Conservation (phyloP, 768 basidiomycete genomes). For the Russula abietina region DNA sequence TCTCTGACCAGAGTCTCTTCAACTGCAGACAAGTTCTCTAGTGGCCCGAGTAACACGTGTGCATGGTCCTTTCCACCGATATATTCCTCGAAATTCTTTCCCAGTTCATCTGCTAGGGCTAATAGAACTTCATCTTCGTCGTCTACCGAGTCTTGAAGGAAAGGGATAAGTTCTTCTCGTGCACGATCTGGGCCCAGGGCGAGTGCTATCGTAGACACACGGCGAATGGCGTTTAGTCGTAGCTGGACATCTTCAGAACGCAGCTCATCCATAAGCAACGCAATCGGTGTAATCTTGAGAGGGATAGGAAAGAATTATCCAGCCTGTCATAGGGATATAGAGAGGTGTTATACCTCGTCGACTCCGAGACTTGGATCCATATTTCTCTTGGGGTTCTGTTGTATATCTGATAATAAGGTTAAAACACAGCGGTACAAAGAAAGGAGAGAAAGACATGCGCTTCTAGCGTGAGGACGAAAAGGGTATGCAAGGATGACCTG, state of each 20-base stretch:
- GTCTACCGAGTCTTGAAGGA: conserved; percentile 97
- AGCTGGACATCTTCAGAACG: conserved; percentile 96
- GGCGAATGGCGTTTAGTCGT: conserved; percentile 93
- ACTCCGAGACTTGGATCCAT: conserved; percentile 44
- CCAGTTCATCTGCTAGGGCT: conserved; percentile 92
- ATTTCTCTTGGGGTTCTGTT: conserved; percentile 3
- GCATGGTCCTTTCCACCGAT: conserved; percentile 85
- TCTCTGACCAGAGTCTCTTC: conserved; percentile 98
- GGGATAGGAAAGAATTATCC: not conserved
- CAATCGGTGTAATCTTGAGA: conserved; percentile 81
- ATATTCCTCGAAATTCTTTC: conserved; percentile 88
- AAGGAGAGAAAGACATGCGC: conserved; percentile 1
- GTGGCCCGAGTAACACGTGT: conserved; percentile 80
- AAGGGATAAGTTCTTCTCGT: conserved; percentile 90
- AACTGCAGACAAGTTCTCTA: conserved; percentile 93
- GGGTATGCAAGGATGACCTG: conserved; percentile 15
- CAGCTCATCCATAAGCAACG: conserved; percentile 95
- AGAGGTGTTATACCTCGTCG: conserved; percentile 55
- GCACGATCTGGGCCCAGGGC: conserved; percentile 94
- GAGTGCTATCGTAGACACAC: conserved; percentile 95
- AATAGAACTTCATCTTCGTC: conserved; percentile 98
- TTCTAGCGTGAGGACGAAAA: conserved; percentile 1
- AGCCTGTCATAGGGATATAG: conserved; percentile 6
- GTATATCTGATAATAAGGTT: not conserved
- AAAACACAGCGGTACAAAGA: not conserved